Conservation (phyloP, 2,329 filamentous ascomycete species). For the Ophiosphaerella narmari region DNA sequence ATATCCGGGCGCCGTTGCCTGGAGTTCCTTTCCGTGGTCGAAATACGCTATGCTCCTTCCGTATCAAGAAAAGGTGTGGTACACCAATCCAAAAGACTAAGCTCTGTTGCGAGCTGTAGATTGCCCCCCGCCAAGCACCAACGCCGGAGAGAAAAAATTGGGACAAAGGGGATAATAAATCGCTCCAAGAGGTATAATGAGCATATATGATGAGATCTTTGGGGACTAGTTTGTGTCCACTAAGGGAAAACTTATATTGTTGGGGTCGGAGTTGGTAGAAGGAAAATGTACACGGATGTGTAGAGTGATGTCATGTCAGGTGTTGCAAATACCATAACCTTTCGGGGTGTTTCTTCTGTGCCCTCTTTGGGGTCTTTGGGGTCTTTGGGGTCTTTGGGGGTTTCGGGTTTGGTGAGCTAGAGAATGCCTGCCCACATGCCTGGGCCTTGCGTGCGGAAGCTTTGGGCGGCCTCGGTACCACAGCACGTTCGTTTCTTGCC, state of each 20-base stretch:
- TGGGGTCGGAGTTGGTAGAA: constrained; percentile 9
- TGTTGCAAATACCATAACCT: constrained; percentile 7
- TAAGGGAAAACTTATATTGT: constrained; percentile 10
- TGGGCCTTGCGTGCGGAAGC: constrained; percentile 59
- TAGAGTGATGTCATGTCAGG: constrained; percentile 9
- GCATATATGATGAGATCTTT: too few species aligned
- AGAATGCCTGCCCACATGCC: constrained; percentile 72
- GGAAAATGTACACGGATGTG: constrained; percentile 26
- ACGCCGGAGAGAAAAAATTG: too few species aligned
- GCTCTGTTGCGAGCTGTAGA: too few species aligned
- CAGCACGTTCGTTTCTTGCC: constrained; percentile 70
- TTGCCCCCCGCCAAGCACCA: too few species aligned
- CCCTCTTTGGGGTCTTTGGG: constrained; percentile 25
- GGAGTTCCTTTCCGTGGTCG: too few species aligned
- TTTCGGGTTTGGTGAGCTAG: constrained; percentile 16
- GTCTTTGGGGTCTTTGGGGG: constrained; percentile 20
- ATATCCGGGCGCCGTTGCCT: too few species aligned
- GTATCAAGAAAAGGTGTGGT: too few species aligned
- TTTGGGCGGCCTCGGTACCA: constrained; percentile 61
- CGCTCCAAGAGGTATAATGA: too few species aligned
- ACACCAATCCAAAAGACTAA: too few species aligned
- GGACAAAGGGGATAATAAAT: too few species aligned
- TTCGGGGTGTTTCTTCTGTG: constrained; percentile 20
- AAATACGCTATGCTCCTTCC: too few species aligned
- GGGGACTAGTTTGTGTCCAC: not conserved